Evolutionary conservation across 768 basidiomycete genomes (phyloP).

Genomic region (Rhizopogon rudus): DNA sequence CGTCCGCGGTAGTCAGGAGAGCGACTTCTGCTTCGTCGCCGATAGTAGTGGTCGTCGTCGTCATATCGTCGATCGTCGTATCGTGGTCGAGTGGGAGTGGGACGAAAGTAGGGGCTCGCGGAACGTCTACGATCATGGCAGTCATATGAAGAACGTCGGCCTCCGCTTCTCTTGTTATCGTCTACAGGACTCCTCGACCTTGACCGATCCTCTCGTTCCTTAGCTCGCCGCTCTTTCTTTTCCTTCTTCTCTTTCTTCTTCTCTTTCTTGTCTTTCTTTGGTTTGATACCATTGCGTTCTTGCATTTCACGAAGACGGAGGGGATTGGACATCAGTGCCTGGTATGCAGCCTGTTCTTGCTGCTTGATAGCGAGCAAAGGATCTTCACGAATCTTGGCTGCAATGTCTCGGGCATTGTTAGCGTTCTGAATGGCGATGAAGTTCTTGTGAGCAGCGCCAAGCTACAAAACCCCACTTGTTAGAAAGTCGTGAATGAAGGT

Average conservation of each 20-base stretch:
- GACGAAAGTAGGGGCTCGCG: constrained; percentile 40
- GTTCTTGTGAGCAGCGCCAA: constrained; percentile 84
- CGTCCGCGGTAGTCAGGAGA: constrained; percentile 22
- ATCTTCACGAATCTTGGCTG: constrained; percentile 94
- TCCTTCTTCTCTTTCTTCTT: constrained; percentile 52
- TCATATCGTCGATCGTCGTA: constrained; percentile 12
- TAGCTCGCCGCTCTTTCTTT: constrained; percentile 28
- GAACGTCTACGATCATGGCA: constrained; percentile 30
- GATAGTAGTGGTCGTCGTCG: constrained; percentile 14
- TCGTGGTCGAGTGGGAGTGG: constrained; percentile 32
- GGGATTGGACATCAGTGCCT: constrained; percentile 82
- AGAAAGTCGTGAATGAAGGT: background rate
- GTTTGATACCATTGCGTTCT: constrained; percentile 74
- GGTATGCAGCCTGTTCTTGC: constrained; percentile 91
- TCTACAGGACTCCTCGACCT: constrained; percentile 28
- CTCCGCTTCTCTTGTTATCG: constrained; percentile 13
- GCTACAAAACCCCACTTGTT: constrained; percentile 32
- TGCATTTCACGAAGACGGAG: constrained; percentile 79
- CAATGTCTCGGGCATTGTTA: constrained; percentile 82
- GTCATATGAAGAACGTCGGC: constrained; percentile 26
- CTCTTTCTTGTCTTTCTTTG: constrained; percentile 70
- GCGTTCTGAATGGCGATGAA: constrained; percentile 96
- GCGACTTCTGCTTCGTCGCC: constrained; percentile 22
- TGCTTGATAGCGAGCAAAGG: constrained; percentile 97
- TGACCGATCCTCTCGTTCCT: constrained; percentile 23